Evolutionary conservation across 352 stramenopile species (phyloP).

Genomic region (Phytopythium kandeliae): DNA sequence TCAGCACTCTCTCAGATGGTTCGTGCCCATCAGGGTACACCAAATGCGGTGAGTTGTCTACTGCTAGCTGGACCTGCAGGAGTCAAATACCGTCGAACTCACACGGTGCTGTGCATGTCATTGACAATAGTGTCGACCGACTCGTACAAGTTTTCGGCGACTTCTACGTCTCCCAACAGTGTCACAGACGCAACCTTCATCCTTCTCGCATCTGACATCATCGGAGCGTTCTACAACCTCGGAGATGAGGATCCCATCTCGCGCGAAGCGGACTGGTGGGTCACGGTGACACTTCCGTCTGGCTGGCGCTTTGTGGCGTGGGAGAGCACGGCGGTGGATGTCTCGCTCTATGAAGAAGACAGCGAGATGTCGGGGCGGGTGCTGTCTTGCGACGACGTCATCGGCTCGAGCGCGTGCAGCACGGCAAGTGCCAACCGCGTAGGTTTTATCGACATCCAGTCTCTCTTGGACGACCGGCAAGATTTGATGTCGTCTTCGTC

Average conservation of each 20-base stretch:
- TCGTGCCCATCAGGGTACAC: conserved; percentile 55
- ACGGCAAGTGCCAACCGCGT: conserved; percentile 28
- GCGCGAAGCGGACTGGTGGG: conserved; percentile 56
- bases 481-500: conserved; percentile 43
- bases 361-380: conserved; percentile 21
- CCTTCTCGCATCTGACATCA: conserved; percentile 64
- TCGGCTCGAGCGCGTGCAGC: conserved; percentile 35
- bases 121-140: conserved; percentile 38
- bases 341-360: conserved; percentile 32
- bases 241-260: conserved; percentile 41
- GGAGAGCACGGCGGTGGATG: conserved; percentile 44
- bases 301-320: conserved; percentile 70
- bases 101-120: too few relatives aligned
- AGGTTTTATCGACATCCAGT: conserved; percentile 62
- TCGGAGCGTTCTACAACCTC: conserved; percentile 67
- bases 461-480: conserved; percentile 43
- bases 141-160: conserved; percentile 68
- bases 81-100: too few relatives aligned
- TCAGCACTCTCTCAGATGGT: conserved; percentile 33
- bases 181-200: conserved; percentile 63
- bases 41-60: conserved; percentile 43
- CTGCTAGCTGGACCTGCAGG: too few relatives aligned
- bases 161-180: conserved; percentile 50
- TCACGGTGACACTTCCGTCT: conserved; percentile 53
- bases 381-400: conserved; percentile 47